phyloP scores from a whole-genome alignment of 345 rosid species.

The Brassica napus region DNA sequence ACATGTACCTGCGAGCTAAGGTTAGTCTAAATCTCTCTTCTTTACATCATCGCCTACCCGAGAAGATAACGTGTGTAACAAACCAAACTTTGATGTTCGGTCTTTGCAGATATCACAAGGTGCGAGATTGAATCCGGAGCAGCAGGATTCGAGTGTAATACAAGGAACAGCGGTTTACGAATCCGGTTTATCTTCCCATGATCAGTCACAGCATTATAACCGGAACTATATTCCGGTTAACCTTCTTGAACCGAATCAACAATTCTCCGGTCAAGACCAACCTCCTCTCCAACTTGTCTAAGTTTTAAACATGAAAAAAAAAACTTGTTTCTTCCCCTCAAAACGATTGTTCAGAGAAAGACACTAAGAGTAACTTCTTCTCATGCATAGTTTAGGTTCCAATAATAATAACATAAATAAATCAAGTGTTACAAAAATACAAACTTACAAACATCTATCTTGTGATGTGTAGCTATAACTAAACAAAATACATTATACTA shows the following conservation, averaged over 20 bases:
- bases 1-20: constrained; percentile 73
- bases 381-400: constrained; percentile 18
- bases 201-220: constrained; percentile 53
- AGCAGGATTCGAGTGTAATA: constrained; percentile 45
- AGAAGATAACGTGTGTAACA: constrained; percentile 9
- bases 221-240: constrained; percentile 65
- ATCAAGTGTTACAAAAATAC: constrained; percentile 15
- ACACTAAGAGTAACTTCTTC: constrained; percentile 26
- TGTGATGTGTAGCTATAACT: constrained; percentile 21
- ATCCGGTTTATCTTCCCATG: constrained; percentile 38
- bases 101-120: constrained; percentile 61
- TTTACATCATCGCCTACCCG: not conserved
- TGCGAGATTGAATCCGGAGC: constrained; percentile 49
- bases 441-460: constrained; percentile 13
- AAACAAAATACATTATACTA: constrained; percentile 24
- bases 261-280: constrained; percentile 58
- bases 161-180: constrained; percentile 48
- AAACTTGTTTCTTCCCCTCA: constrained; percentile 12
- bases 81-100: not conserved
- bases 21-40: constrained; percentile 33
- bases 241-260: constrained; percentile 62
- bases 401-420: constrained; percentile 19
- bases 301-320: not conserved
- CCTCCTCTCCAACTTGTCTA: constrained; percentile 53
- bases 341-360: not conserved